phyloP scores from a whole-genome alignment of 148 eudicot genomes.

The Pharnaceum exiguum region DNA sequence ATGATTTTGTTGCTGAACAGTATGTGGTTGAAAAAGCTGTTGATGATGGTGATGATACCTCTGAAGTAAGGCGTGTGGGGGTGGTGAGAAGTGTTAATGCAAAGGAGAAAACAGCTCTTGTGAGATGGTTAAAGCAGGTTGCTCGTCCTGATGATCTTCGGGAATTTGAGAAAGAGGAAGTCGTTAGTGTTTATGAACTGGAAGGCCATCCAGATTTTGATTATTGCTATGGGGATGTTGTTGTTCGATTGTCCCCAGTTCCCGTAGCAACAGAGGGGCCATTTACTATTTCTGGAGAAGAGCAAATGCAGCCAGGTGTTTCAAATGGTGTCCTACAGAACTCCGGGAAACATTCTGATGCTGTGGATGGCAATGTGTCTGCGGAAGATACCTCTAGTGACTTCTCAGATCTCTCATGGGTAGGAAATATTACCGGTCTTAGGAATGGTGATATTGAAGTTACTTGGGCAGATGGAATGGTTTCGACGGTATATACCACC shows the following conservation, averaged over 20 bases:
- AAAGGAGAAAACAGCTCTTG: conserved; percentile 86
- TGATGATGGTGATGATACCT: conserved; percentile 56
- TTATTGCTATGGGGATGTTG: conserved; percentile 96
- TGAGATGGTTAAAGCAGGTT: conserved; percentile 85
- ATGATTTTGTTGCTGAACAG: conserved; percentile 92
- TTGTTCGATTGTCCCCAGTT: conserved; percentile 78
- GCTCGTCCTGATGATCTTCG: conserved; percentile 77
- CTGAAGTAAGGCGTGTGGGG: conserved; percentile 76
- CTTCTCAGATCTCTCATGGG: conserved; percentile 86
- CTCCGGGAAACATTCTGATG: conserved; percentile 8
- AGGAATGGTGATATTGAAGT: conserved; percentile 96
- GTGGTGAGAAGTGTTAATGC: conserved; percentile 91
- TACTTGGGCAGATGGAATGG: conserved; percentile 97
- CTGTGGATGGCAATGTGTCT: conserved; percentile 17
- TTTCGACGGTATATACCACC: conserved; percentile 59
- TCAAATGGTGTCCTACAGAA: conserved; percentile 27
- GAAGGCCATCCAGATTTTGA: conserved; percentile 96
- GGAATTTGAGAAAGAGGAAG: conserved; percentile 83
- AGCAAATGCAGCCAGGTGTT: conserved; percentile 16
- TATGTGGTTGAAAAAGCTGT: conserved; percentile 89
- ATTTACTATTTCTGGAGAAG: conserved; percentile 28
- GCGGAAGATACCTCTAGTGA: conserved; percentile 34
- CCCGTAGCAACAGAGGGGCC: conserved; percentile 26
- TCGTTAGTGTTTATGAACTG: conserved; percentile 96
- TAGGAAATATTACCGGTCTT: conserved; percentile 94